Conservation (phyloP, 208 protist genomes). For the Balamuthia mandrillaris region DNA sequence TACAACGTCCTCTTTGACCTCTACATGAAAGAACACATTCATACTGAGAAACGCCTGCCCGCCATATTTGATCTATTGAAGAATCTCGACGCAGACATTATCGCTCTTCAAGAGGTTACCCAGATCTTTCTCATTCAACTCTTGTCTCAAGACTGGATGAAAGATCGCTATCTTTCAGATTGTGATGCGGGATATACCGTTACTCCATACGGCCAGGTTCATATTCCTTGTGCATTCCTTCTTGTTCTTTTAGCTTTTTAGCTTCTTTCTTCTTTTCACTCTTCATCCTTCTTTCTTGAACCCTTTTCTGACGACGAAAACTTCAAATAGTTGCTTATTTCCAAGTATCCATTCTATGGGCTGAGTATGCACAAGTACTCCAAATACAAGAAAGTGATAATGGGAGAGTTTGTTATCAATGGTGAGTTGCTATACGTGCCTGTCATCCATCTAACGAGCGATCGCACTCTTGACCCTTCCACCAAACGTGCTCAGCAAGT, state of each 20-base stretch:
- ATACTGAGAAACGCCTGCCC: neutral
- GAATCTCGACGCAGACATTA: constrained; percentile 9
- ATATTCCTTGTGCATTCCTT: neutral
- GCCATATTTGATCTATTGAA: neutral
- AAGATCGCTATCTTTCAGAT: neutral
- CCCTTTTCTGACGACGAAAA: too few relatives aligned
- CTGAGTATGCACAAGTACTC: neutral
- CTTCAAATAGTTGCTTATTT: too few relatives aligned
- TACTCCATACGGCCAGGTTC: constrained; percentile 3
- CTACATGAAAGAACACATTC: neutral
- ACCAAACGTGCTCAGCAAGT: neutral
- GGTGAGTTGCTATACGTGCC: neutral
- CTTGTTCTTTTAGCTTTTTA: neutral
- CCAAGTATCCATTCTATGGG: neutral
- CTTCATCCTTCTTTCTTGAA: neutral
- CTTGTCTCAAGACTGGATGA: neutral
- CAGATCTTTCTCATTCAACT: neutral
- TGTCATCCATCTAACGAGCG: neutral
- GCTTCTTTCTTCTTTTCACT: neutral
- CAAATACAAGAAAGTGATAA: neutral
- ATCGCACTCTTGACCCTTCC: neutral
- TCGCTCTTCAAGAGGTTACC: constrained; percentile 1
- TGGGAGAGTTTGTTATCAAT: neutral
- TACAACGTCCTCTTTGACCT: constrained; percentile 26
- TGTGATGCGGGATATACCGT: neutral